Evolutionary conservation across 441 rosid genomes (phyloP).

Genomic region (Macaranga tanarius): DNA sequence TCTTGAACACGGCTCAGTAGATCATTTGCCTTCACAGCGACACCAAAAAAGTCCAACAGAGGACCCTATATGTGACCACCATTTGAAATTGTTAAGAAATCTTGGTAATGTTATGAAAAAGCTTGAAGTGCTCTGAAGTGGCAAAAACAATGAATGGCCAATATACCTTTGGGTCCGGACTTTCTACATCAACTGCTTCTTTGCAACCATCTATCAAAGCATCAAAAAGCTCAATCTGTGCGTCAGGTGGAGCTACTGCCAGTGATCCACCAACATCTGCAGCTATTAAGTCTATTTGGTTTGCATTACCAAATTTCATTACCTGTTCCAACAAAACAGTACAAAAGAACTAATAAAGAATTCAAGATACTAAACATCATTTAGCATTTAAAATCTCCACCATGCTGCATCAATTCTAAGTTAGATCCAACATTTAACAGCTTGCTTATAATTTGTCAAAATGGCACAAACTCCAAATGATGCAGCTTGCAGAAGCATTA

Average conservation of each 20-base stretch:
- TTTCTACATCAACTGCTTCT: constrained; percentile 69
- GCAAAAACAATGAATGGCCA: not conserved
- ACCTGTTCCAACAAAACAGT: constrained; percentile 44
- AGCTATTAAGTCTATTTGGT: constrained; percentile 67
- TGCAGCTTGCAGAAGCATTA: not conserved
- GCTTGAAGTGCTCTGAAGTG: no score
- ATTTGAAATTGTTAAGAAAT: constrained; percentile 9
- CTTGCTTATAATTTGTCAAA: not conserved
- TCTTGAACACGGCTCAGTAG: constrained; percentile 77
- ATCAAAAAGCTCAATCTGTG: constrained; percentile 89
- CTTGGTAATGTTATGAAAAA: not conserved
- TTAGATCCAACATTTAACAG: not conserved
- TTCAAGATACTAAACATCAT: not conserved
- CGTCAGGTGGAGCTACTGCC: constrained; percentile 71
- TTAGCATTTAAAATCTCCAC: not conserved
- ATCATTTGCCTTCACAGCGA: constrained; percentile 90
- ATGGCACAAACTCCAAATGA: not conserved
- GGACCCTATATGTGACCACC: constrained; percentile 64
- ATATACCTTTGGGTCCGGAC: constrained; percentile 72
- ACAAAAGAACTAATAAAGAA: not conserved
- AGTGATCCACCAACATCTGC: constrained; percentile 88
- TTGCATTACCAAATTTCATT: constrained; percentile 86
- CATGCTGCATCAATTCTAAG: not conserved
- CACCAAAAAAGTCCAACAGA: constrained; percentile 94
- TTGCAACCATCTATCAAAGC: constrained; percentile 83